These are phyloP conservation scores for Hericium coralloides DNA, from an alignment of 768 basidiomycete genomes.

Conservation along the genomic window DNA sequence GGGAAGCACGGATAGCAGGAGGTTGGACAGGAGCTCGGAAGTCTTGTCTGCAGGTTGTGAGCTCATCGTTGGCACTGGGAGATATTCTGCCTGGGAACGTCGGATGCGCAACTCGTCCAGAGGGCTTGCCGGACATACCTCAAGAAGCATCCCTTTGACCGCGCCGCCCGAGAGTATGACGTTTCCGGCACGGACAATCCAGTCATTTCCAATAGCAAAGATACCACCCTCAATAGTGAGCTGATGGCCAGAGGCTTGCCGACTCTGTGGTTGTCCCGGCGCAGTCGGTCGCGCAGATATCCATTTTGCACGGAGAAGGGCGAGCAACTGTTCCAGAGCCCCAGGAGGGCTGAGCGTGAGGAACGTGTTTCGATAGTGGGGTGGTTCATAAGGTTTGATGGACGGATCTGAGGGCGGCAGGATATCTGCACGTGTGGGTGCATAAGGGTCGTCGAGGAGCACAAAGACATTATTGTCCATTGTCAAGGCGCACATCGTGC, in stretches of 20 bases:
- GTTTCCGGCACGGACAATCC: conserved; percentile 74
- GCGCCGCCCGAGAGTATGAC: conserved; percentile 68
- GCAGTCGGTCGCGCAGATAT: conserved; percentile 39
- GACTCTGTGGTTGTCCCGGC: conserved; percentile 28
- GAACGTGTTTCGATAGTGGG: conserved; percentile 71
- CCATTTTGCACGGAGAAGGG: conserved; percentile 72
- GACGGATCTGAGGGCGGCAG: conserved; percentile 17
- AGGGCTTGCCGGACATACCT: conserved; percentile 35
- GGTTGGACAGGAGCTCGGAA: conserved; percentile 64
- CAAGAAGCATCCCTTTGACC: conserved; percentile 76
- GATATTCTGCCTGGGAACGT: conserved; percentile 61
- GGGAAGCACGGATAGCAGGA: conserved; percentile 67
- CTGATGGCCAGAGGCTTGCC: conserved; percentile 49
- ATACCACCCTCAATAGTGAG: conserved; percentile 64
- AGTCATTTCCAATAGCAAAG: conserved; percentile 73
- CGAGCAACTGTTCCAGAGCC: conserved; percentile 65
- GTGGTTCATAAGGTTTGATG: conserved; percentile 21
- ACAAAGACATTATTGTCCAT: conserved; percentile 81
- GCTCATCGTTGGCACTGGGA: conserved; percentile 63
- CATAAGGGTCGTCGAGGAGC: conserved; percentile 64
- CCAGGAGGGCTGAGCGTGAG: conserved; percentile 67
- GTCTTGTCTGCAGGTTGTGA: conserved; percentile 58
- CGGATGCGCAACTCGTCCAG: too few relatives aligned
- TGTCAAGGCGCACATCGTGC: conserved; percentile 67
- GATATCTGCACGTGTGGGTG: conserved; percentile 59